Evolutionary conservation across 257 asterid species (phyloP).

Genomic region (Cinchona pubescens): DNA sequence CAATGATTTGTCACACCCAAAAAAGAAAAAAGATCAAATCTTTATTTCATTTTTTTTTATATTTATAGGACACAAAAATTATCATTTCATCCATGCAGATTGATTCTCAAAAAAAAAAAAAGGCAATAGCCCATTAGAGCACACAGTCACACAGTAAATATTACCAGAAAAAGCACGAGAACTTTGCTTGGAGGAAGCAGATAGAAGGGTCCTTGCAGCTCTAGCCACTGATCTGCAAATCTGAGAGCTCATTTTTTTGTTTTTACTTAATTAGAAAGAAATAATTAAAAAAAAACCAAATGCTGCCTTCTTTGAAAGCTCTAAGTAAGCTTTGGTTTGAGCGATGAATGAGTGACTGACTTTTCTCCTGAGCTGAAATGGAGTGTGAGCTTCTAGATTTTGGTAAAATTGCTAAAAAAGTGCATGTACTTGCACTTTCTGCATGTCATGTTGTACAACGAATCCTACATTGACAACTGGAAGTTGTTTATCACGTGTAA

Average conservation of each 20-base stretch:
- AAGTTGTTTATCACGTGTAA: neutral
- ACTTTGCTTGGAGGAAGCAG: conserved; percentile 69
- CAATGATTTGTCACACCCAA: neutral
- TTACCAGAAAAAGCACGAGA: conserved; percentile 77
- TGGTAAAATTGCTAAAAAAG: neutral
- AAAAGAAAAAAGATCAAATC: neutral
- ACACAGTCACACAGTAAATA: neutral
- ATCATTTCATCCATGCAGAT: neutral
- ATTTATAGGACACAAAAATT: neutral
- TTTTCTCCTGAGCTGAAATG: neutral
- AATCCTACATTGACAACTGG: neutral
- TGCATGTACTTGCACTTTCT: neutral
- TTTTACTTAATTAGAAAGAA: neutral
- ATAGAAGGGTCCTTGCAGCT: conserved; percentile 56
- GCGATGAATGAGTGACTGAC: neutral
- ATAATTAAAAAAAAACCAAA: neutral
- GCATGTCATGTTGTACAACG: neutral
- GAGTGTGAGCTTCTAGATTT: neutral
- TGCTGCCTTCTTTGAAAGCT: neutral
- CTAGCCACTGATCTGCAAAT: conserved; percentile 65
- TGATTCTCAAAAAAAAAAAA: neutral
- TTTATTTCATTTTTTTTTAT: neutral
- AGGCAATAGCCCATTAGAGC: neutral
- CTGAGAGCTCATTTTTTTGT: conserved; percentile 70
- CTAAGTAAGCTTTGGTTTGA: conserved; percentile 2